A percentile compares a stretch with the other conserved stretches of the same genome.
Conservation (phyloP, 2,329 filamentous ascomycete species). For the Xylaria sp. region DNA sequence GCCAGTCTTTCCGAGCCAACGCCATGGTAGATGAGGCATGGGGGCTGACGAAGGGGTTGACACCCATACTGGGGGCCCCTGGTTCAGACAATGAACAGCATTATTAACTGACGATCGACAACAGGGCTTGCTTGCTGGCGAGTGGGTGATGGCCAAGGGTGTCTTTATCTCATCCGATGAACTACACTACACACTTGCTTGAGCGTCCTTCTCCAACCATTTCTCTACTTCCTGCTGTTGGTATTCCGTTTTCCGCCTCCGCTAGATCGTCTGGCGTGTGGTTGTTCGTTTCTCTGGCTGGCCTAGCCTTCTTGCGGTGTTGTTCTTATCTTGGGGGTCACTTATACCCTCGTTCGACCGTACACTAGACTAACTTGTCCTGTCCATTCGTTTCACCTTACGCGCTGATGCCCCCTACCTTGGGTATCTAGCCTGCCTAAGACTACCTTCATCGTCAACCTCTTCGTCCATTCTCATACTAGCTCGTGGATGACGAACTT, state of each 20-base stretch:
- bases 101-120: constrained; percentile 22
- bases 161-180: constrained; percentile 16
- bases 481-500: constrained; percentile 13
- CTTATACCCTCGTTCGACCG: constrained; percentile 7
- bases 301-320: not conserved
- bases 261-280: constrained; percentile 34
- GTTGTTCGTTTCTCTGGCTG: constrained; percentile 35
- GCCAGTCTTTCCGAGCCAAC: constrained; percentile 13
- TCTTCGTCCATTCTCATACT: constrained; percentile 39
- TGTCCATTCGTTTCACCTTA: constrained; percentile 35
- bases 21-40: constrained; percentile 12
- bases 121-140: constrained; percentile 8
- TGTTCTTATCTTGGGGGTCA: constrained; percentile 27
- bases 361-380: not conserved
- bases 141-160: constrained; percentile 15
- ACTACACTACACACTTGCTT: not conserved
- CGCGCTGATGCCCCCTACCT: constrained; percentile 26
- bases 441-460: constrained; percentile 41
- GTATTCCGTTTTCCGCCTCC: constrained; percentile 9
- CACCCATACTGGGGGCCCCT: not conserved
- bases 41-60: constrained; percentile 15
- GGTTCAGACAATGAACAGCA: constrained; percentile 7
- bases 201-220: constrained; percentile 39
- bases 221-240: constrained; percentile 18
- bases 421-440: constrained; percentile 4